Conservation (phyloP, 192 early-diverging fungal species). For the Mortierella antarctica region DNA sequence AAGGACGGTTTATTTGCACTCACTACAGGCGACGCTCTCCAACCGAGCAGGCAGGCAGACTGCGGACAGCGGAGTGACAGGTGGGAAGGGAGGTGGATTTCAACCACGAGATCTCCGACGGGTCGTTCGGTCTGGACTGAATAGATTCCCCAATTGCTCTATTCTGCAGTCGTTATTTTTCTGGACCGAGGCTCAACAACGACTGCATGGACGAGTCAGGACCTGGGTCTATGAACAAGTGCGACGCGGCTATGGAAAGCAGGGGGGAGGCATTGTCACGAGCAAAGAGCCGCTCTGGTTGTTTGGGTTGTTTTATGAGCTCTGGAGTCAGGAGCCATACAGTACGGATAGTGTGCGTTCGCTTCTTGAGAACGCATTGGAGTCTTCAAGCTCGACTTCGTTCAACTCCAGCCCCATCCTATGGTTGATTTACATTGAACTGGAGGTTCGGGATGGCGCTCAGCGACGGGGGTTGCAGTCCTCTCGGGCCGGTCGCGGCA, state of each 20-base stretch:
- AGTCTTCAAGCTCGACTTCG: constrained; percentile 19
- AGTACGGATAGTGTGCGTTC: constrained; percentile 22
- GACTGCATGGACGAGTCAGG: constrained; percentile 36
- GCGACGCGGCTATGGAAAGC: neutral
- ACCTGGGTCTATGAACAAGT: constrained; percentile 37
- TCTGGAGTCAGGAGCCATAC: constrained; percentile 47
- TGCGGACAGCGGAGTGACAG: neutral
- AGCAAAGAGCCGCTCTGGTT: constrained; percentile 35
- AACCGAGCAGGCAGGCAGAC: neutral
- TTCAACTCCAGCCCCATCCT: constrained; percentile 39
- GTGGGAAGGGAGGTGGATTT: constrained; percentile 14
- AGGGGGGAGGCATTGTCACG: neutral
- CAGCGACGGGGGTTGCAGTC: constrained; percentile 1
- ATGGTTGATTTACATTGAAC: constrained; percentile 50
- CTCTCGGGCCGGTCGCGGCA: neutral
- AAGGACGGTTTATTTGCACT: constrained; percentile 42
- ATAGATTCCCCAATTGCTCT: constrained; percentile 39
- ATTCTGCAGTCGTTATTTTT: constrained; percentile 47
- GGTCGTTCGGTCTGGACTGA: constrained; percentile 30
- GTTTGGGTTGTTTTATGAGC: constrained; percentile 47
- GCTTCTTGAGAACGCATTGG: constrained; percentile 34
- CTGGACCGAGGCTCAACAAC: constrained; percentile 43
- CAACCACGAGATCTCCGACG: constrained; percentile 35
- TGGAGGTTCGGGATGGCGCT: constrained; percentile 36
- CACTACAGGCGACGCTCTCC: constrained; percentile 4